These are phyloP conservation scores for Atalantia buxifolia DNA, from an alignment of 345 rosid genomes.

Conservation along the genomic window DNA sequence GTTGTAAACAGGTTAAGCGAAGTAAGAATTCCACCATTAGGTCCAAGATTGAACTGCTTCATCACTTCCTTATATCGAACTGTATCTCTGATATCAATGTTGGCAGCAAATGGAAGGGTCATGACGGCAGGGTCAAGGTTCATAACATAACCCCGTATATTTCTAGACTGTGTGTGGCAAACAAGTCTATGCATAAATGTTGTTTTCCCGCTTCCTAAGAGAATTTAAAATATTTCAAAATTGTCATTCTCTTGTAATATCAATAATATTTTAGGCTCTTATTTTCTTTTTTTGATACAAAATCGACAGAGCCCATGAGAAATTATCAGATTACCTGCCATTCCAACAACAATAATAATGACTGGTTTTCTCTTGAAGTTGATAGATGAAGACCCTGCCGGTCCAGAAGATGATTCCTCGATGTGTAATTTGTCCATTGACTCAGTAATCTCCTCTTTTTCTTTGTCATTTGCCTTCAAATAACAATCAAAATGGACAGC, in stretches of 20 bases:
- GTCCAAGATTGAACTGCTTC: constrained; percentile 81
- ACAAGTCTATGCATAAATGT: constrained; percentile 73
- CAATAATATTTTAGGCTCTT: background rate
- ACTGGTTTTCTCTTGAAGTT: constrained; percentile 69
- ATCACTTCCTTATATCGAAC: constrained; percentile 78
- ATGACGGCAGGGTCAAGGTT: constrained; percentile 88
- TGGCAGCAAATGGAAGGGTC: constrained; percentile 77
- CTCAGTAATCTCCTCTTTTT: constrained; percentile 44
- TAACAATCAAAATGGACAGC: background rate
- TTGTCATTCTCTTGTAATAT: background rate
- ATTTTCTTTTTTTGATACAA: background rate
- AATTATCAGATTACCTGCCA: constrained; percentile 54
- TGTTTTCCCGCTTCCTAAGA: constrained; percentile 75
- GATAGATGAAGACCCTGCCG: constrained; percentile 33
- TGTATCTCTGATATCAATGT: constrained; percentile 83
- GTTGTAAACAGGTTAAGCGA: constrained; percentile 82
- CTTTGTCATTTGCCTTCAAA: constrained; percentile 32
- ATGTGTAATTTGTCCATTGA: constrained; percentile 59
- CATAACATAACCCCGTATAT: constrained; percentile 64
- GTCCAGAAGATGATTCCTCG: constrained; percentile 24
- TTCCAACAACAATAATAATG: constrained; percentile 70
- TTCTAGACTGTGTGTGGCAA: constrained; percentile 63
- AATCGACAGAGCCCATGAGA: background rate
- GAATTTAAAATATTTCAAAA: background rate
- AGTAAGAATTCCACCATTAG: constrained; percentile 78